A percentile compares a stretch with the other conserved stretches of the same genome.
Evolutionary conservation across 2,329 filamentous ascomycete species (phyloP).

Genomic region (Colletotrichum tamarilloi): DNA sequence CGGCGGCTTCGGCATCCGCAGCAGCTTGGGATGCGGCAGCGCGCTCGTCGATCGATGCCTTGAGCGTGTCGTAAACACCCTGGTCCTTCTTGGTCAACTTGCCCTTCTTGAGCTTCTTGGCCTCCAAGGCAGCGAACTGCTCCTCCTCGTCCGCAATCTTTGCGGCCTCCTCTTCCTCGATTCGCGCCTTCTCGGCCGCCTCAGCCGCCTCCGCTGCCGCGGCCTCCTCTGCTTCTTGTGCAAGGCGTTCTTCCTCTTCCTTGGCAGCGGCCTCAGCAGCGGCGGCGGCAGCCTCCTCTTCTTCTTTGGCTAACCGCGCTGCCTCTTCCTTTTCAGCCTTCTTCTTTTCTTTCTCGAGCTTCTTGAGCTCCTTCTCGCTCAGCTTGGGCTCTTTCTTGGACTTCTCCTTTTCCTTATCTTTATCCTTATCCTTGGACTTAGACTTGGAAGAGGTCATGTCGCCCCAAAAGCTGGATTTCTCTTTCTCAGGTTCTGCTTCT

Average conservation of each 20-base stretch:
- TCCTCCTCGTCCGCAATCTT: conserved; percentile 46
- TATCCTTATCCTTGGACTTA: conserved; percentile 53
- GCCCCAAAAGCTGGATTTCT: conserved; percentile 46
- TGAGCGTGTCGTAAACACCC: conserved; percentile 54
- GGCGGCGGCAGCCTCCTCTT: conserved; percentile 45
- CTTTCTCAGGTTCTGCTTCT: conserved; percentile 47
- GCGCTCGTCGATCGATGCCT: conserved; percentile 47
- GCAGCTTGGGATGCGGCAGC: conserved; percentile 54
- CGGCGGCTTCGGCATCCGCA: conserved; percentile 44
- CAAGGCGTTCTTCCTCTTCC: conserved; percentile 46
- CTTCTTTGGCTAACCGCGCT: conserved; percentile 53
- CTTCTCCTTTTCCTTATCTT: conserved; percentile 55
- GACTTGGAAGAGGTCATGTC: conserved; percentile 49
- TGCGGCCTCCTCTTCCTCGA: conserved; percentile 40
- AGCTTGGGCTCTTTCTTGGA: conserved; percentile 57
- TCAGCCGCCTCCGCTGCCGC: conserved; percentile 42
- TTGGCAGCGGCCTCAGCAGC: conserved; percentile 40
- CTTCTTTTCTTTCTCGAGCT: conserved; percentile 61
- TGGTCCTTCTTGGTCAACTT: conserved; percentile 58
- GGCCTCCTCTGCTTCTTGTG: conserved; percentile 44
- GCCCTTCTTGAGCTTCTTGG: conserved; percentile 62
- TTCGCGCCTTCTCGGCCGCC: conserved; percentile 42
- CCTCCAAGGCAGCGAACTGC: conserved; percentile 53
- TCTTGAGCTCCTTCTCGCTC: conserved; percentile 62
- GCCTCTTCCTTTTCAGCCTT: conserved; percentile 54